These are phyloP conservation scores for Selaginella moellendorffii DNA, from an alignment of 75 land plant genomes.

Conservation along the genomic window DNA sequence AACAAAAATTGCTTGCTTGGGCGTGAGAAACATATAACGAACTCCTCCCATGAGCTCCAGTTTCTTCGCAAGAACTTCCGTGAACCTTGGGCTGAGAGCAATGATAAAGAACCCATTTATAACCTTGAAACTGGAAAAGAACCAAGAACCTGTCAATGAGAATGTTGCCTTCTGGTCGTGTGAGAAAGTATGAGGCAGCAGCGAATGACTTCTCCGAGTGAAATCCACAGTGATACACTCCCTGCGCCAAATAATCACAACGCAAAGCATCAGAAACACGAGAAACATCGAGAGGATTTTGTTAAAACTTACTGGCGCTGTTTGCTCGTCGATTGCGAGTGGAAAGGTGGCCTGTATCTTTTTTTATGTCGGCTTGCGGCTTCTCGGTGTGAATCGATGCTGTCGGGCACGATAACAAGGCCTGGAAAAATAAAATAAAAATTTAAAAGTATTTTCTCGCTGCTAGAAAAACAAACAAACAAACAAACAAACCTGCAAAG, in stretches of 20 bases:
- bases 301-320: slow-evolving; percentile 30
- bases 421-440: slow-evolving; percentile 27
- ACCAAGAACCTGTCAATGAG: slow-evolving; percentile 56
- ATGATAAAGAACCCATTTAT: background rate
- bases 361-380: slow-evolving; percentile 38
- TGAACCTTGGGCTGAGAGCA: slow-evolving; percentile 45
- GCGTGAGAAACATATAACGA: slow-evolving; percentile 64
- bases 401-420: slow-evolving; percentile 62
- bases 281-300: background rate
- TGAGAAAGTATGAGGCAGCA: slow-evolving; percentile 56
- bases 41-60: slow-evolving; percentile 63
- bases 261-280: no score
- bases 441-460: background rate
- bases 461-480: no score
- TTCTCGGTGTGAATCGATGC: slow-evolving; percentile 56
- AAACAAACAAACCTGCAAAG: slow-evolving; percentile 38
- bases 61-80: slow-evolving; percentile 34
- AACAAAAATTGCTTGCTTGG: slow-evolving; percentile 24
- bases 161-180: slow-evolving; percentile 64
- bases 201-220: slow-evolving; percentile 56
- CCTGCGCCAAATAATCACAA: no score
- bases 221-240: slow-evolving; percentile 71
- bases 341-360: slow-evolving; percentile 53
- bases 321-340: slow-evolving; percentile 42
- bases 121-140: slow-evolving; percentile 9